Conservation (phyloP, 805 yeast species). For the Yamadazyma insecticola region DNA sequence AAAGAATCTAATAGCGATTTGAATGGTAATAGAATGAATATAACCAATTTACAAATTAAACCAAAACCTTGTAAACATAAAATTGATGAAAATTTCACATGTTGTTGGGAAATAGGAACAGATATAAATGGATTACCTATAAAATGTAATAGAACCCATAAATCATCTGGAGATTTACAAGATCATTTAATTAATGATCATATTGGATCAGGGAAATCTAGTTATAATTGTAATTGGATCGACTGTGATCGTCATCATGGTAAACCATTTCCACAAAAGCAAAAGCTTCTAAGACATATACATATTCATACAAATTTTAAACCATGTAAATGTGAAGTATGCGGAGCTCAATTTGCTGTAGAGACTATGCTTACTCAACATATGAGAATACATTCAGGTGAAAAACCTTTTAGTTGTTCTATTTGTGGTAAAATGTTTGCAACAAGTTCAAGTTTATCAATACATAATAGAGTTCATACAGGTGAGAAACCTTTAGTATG, state of each 20-base stretch:
- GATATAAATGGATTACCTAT: conserved; percentile 25
- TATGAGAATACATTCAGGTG: conserved; percentile 81
- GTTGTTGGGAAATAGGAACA: conserved; percentile 38
- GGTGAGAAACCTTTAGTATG: conserved; percentile 87
- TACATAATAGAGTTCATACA: conserved; percentile 82
- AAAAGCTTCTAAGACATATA: conserved; percentile 79
- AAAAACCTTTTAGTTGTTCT: conserved; percentile 74
- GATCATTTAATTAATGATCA: conserved; percentile 67
- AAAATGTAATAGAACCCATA: conserved; percentile 49
- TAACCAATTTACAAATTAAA: conserved; percentile 28
- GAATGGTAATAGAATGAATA: conserved; percentile 19
- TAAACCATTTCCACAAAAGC: conserved; percentile 71
- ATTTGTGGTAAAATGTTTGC: conserved; percentile 76
- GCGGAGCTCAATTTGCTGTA: conserved; percentile 71
- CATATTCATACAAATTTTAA: conserved; percentile 83
- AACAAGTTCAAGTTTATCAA: conserved; percentile 74
- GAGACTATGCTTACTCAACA: conserved; percentile 79
- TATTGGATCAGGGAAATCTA: conserved; percentile 66
- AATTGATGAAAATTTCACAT: conserved; percentile 34
- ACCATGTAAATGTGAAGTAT: conserved; percentile 69
- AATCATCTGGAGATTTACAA: conserved; percentile 57
- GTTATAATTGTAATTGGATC: conserved; percentile 72
- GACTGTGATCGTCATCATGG: conserved; percentile 62
- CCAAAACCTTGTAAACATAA: conserved; percentile 18
- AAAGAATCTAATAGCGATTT: too few species aligned